These are phyloP conservation scores for Saccharomycopsis microspora DNA, from an alignment of 805 yeast genomes.

Conservation along the genomic window DNA sequence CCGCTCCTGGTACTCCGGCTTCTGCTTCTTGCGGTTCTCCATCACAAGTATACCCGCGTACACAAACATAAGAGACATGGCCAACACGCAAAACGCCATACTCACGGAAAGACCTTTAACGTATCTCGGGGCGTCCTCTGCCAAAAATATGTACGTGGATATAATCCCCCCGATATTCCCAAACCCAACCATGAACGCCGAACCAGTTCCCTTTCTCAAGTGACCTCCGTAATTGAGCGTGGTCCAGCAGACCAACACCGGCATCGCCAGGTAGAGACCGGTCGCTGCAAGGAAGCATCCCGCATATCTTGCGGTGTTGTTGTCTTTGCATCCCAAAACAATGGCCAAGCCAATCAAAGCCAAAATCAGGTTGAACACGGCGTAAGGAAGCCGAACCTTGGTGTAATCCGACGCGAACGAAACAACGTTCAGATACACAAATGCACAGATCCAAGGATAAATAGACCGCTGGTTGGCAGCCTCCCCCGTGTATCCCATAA, in stretches of 20 bases:
- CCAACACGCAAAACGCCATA: conserved; percentile 35
- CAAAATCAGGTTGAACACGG: conserved; percentile 22
- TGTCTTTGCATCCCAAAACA: conserved; percentile 32
- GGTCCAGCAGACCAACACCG: conserved; percentile 58
- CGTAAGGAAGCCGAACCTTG: conserved; percentile 35
- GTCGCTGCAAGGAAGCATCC: conserved; percentile 50
- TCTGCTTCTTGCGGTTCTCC: conserved; percentile 21
- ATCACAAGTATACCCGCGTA: conserved; percentile 26
- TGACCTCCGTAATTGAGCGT: conserved; percentile 47
- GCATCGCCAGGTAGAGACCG: conserved; percentile 58
- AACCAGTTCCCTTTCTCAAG: conserved; percentile 43
- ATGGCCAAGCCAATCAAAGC: conserved; percentile 46
- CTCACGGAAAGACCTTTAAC: conserved; percentile 41
- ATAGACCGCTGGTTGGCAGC: conserved; percentile 73
- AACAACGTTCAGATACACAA: conserved; percentile 50
- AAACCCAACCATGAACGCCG: conserved; percentile 56
- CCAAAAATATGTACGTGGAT: conserved; percentile 44
- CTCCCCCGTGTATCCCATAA: conserved; percentile 56
- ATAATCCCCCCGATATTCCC: conserved; percentile 69
- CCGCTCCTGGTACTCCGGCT: conserved; percentile 19
- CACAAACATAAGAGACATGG: conserved; percentile 25
- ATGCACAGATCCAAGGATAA: conserved; percentile 76
- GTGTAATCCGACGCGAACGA: conserved; percentile 53
- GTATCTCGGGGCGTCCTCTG: conserved; percentile 48
- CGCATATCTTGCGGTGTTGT: conserved; percentile 38